phyloP scores from a whole-genome alignment of 2,329 filamentous ascomycete species.

The Trichophyton benhamiae region DNA sequence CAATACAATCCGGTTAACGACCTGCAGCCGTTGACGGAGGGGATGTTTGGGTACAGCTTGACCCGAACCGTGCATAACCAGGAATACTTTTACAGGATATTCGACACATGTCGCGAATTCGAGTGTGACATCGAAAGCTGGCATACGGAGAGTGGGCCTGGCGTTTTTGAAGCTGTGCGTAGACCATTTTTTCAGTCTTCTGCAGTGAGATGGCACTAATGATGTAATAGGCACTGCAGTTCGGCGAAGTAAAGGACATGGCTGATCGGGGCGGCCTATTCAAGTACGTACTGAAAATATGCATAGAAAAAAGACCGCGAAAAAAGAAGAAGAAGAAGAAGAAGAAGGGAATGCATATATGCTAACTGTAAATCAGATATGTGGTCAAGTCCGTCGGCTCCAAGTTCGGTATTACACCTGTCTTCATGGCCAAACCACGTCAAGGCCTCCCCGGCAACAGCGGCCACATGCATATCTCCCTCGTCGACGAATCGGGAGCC shows the following conservation, averaged over 20 bases:
- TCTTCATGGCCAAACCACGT: conserved; percentile 97
- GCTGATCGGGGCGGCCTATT: conserved; percentile 85
- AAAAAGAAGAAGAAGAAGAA: background rate
- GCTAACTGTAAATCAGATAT: conserved; percentile 40
- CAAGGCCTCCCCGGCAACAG: conserved; percentile 87
- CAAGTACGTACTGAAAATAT: conserved; percentile 45
- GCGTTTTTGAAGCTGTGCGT: conserved; percentile 78
- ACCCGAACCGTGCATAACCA: conserved; percentile 80
- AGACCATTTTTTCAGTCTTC: background rate
- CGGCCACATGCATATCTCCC: conserved; percentile 87
- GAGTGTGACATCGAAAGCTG: conserved; percentile 77
- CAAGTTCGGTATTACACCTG: conserved; percentile 83
- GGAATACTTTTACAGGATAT: conserved; percentile 83
- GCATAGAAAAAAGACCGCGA: conserved; percentile 1
- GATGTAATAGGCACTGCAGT: conserved; percentile 57
- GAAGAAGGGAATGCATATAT: background rate
- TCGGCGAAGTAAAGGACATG: conserved; percentile 76
- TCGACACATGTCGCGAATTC: conserved; percentile 66
- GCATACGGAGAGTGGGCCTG: conserved; percentile 89
- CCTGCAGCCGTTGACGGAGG: conserved; percentile 73
- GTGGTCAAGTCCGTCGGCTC: conserved; percentile 79
- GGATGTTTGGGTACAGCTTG: conserved; percentile 92
- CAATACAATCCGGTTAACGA: conserved; percentile 57
- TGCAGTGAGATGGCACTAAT: background rate
- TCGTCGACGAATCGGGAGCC: conserved; percentile 65